Evolutionary conservation across 1,139 yeast genomes (phyloP).

Genomic region (Spathaspora jeffriesii): DNA sequence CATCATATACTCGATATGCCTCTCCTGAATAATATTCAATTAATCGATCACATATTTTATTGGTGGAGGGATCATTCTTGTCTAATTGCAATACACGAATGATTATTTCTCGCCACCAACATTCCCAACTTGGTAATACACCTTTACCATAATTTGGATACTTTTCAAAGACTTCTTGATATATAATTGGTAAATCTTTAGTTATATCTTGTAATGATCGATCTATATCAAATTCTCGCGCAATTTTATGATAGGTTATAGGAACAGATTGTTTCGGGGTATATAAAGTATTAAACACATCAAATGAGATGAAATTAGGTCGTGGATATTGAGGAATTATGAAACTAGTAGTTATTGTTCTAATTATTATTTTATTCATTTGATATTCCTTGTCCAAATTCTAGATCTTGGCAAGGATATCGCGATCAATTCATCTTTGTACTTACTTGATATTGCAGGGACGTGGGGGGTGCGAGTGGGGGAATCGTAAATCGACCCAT

Average conservation of each 20-base stretch:
- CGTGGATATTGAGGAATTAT: slow-evolving; percentile 22
- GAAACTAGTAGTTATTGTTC: slow-evolving; percentile 1
- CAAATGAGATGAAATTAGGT: slow-evolving; percentile 61
- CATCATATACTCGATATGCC: slow-evolving; percentile 57
- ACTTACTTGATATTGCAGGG: background rate
- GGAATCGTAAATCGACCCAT: background rate
- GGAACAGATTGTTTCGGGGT: slow-evolving; percentile 56
- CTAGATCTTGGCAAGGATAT: background rate
- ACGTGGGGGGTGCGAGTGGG: background rate
- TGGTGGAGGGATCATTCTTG: slow-evolving; percentile 17
- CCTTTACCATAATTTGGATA: slow-evolving; percentile 66
- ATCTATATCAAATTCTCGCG: slow-evolving; percentile 41
- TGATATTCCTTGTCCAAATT: background rate
- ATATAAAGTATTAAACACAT: slow-evolving; percentile 68
- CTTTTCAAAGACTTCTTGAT: slow-evolving; percentile 22
- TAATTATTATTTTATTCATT: background rate
- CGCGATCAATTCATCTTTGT: too few species aligned
- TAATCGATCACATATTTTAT: slow-evolving; percentile 36
- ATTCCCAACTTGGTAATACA: slow-evolving; percentile 26
- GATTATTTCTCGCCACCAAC: slow-evolving; percentile 65
- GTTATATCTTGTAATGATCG: slow-evolving; percentile 28
- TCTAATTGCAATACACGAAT: slow-evolving; percentile 37
- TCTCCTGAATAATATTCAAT: slow-evolving; percentile 46
- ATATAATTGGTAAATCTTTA: slow-evolving; percentile 27
- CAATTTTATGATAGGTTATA: slow-evolving; percentile 52